phyloP scores from a whole-genome alignment of 495 filamentous ascomycete genomes.

The Hyaloscypha hepaticicola region DNA sequence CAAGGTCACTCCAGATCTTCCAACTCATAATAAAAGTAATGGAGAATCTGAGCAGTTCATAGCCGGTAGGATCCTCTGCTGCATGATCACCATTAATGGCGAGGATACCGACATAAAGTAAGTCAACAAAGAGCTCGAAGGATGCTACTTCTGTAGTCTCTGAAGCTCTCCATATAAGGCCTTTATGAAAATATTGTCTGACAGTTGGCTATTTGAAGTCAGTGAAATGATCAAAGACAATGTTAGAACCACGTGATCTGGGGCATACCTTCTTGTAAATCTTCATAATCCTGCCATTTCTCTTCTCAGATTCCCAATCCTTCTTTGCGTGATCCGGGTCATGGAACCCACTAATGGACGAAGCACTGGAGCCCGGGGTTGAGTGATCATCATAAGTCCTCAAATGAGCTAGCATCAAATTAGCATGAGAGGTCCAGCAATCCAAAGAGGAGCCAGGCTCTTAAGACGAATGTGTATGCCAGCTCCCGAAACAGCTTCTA shows the following conservation, averaged over 20 bases:
- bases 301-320: slow-evolving; percentile 44
- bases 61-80: slow-evolving; percentile 48
- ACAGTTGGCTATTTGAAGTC: slow-evolving; percentile 44
- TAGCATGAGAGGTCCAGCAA: too few species aligned
- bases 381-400: slow-evolving; percentile 38
- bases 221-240: not conserved
- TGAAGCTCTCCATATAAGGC: slow-evolving; percentile 56
- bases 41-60: slow-evolving; percentile 48
- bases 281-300: slow-evolving; percentile 45
- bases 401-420: slow-evolving; percentile 54
- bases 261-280: slow-evolving; percentile 44
- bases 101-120: slow-evolving; percentile 48
- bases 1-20: slow-evolving; percentile 59
- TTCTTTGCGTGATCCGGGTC: slow-evolving; percentile 36
- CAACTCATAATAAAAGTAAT: slow-evolving; percentile 57
- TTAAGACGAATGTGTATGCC: too few species aligned
- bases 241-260: not conserved
- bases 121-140: slow-evolving; percentile 58
- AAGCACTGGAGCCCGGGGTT: slow-evolving; percentile 20
- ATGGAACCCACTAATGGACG: slow-evolving; percentile 34
- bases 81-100: slow-evolving; percentile 53
- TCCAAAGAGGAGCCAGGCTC: too few species aligned
- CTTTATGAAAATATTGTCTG: slow-evolving; percentile 61
- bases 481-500: too few species aligned
- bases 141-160: slow-evolving; percentile 51